Base-by-base conservation (phyloP, 345 rosid species). In the Anacardium occidentale region DNA sequence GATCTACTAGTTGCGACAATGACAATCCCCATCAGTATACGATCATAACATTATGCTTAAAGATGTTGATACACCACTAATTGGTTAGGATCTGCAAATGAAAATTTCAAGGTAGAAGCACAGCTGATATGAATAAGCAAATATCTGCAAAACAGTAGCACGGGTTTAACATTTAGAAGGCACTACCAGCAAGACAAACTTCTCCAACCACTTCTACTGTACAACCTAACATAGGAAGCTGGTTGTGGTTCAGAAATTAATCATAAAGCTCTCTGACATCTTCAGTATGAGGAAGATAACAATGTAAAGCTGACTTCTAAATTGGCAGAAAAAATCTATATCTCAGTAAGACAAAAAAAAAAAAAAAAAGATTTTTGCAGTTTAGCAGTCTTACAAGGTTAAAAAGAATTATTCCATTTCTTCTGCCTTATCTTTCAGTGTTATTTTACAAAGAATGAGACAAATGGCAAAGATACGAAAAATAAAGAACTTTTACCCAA, bases 401-500 rank as follows among this genome's bases (percentile, higher is more conserved):
- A 17, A 48, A 52, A 66, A 17, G 47, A 29, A 51, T 9, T 25
- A 1, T 26, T 3, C 15, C 47, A 29, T 6, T 22, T 66, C 59
- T 51, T 48, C 37, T 12, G 5, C 29, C 9, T 10, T 15, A 22
- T 12, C 22, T 24, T 20, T n/a, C 9, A 2, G 24, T 5, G 24
- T 50, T 3, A 9, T 51, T 21, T 62, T 54, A 34, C 40, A 62
- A 21, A 57, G 53, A 52, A 52, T 22, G n/a, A 24, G 47, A 54
- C 4, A 2, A 20, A 48, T 3, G 18, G 17, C 22, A 57, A 61
- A 70, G 48, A 62, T 51, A 64, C 51, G 24, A 56, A 18, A 58
- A 67, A 64, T 18, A 40, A 24, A 52, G 24, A 44, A 17, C 37
- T 61, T 81, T 78, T 78, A 89, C 93, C 93, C 89, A 85, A 18